These are phyloP conservation scores for Sanghuangporus sanghuang DNA, from an alignment of 1,284 basidiomycete genomes.

Conservation along the genomic window DNA sequence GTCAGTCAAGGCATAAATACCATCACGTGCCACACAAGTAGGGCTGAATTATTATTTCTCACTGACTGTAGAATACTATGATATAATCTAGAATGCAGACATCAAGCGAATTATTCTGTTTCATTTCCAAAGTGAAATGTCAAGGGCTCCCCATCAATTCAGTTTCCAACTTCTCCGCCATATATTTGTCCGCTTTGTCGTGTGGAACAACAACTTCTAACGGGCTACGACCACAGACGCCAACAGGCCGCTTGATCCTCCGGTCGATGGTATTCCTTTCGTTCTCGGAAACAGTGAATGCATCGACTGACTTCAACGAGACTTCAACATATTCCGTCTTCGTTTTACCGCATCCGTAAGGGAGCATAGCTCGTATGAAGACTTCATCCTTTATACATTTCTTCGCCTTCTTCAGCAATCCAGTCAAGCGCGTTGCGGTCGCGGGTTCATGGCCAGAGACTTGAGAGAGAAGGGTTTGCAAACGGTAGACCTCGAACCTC, in stretches of 20 bases:
- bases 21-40: neutral
- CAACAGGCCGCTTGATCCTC: neutral
- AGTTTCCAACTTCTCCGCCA: neutral
- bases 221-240: neutral
- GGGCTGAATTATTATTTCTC: too few species aligned
- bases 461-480: neutral
- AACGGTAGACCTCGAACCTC: neutral
- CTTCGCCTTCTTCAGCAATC: neutral
- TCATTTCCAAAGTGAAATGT: too few species aligned
- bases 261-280: neutral
- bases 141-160: neutral
- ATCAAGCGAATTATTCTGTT: too few species aligned
- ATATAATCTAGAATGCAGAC: too few species aligned
- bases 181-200: constrained; percentile 1
- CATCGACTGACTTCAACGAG: neutral
- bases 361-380: neutral
- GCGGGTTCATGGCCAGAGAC: neutral
- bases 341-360: neutral
- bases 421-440: neutral
- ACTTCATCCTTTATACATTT: neutral
- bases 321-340: neutral
- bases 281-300: neutral
- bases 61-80: too few species aligned
- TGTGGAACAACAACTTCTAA: neutral
- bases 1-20: neutral